Conservation (phyloP, 2,329 filamentous ascomycete genomes). For the Microcyclospora pomicola region DNA sequence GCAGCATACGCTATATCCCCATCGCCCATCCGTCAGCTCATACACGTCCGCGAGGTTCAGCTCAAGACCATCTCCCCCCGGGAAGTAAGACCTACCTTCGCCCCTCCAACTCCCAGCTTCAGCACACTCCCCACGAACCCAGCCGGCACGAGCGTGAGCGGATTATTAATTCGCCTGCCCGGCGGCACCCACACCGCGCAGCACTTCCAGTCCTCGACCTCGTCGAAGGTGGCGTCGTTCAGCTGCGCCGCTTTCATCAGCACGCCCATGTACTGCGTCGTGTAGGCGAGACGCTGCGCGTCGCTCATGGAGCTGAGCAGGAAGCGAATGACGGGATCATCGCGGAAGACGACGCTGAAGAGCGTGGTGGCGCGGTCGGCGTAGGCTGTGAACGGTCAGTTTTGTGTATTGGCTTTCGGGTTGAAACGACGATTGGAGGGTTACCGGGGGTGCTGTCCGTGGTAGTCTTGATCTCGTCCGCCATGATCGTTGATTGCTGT, state of each 20-base stretch:
- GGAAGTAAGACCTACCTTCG: not conserved
- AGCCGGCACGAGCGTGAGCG: conserved; percentile 9
- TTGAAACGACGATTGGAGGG: no score
- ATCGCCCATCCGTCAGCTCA: not conserved
- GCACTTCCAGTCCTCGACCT: conserved; percentile 10
- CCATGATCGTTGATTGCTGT: no score
- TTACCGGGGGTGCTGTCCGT: no score
- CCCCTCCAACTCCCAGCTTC: conserved; percentile 11
- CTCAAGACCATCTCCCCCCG: no score
- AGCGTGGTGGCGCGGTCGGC: not conserved
- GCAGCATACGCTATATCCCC: conserved; percentile 11
- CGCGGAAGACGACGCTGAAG: conserved; percentile 6
- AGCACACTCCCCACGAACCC: conserved; percentile 8
- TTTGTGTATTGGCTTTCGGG: no score
- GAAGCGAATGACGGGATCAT: conserved; percentile 14
- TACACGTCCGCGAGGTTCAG: no score
- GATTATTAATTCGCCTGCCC: conserved; percentile 13
- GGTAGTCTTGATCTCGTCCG: no score
- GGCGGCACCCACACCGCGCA: conserved; percentile 13
- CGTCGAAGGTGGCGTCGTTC: conserved; percentile 12
- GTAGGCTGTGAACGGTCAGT: no score
- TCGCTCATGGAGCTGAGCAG: conserved; percentile 8
- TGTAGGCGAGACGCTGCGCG: conserved; percentile 7
- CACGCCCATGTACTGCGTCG: conserved; percentile 9
- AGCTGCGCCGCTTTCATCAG: conserved; percentile 12